Percentiles rank a stretch among this genome's conserved stretches.
Evolutionary conservation across 768 basidiomycete species (phyloP).

Genomic region (Lactarius deliciosus): DNA sequence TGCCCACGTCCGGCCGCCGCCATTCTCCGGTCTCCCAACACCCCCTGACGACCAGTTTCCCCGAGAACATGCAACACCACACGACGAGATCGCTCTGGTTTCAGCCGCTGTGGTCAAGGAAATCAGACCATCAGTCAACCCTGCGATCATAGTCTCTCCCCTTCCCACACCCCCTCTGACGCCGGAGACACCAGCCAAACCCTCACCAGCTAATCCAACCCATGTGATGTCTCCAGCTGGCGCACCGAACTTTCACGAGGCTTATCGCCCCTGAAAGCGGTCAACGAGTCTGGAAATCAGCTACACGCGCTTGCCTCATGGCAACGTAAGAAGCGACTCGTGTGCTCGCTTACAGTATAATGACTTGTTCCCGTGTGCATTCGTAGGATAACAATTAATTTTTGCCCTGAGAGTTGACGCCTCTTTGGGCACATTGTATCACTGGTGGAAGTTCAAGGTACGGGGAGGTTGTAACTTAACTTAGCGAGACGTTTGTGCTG

Average conservation of each 20-base stretch:
- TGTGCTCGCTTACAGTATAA: too few species aligned
- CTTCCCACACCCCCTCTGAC: conserved; percentile 9
- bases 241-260: background rate
- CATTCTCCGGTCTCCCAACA: background rate
- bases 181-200: background rate
- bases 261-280: background rate
- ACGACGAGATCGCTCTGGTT: background rate
- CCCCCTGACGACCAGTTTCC: background rate
- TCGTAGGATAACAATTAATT: background rate
- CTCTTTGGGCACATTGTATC: background rate
- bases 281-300: background rate
- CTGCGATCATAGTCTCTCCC: background rate
- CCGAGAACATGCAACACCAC: background rate
- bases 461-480: background rate
- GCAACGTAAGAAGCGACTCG: background rate
- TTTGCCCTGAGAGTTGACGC: background rate
- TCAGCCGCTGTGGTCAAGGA: background rate
- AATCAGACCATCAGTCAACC: background rate
- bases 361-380: background rate
- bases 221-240: background rate
- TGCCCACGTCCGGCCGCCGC: background rate
- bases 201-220: background rate
- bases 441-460: background rate
- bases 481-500: background rate
- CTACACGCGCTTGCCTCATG: background rate